phyloP scores from a whole-genome alignment of 345 rosid species.

The Excoecaria cochinchinensis region DNA sequence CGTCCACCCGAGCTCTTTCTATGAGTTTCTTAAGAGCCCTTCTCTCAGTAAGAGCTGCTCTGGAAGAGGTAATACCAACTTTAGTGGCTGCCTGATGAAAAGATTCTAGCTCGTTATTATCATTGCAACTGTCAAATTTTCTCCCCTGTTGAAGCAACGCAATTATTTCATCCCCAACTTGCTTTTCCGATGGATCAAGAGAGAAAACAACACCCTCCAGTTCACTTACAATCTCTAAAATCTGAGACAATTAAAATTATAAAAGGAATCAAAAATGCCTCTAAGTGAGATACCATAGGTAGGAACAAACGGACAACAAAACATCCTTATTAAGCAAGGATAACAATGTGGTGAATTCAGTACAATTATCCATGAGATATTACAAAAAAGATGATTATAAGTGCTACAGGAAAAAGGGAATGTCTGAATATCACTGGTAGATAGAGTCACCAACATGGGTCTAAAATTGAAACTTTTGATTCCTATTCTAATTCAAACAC shows the following conservation, averaged over 20 bases:
- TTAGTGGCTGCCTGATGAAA: slow-evolving; percentile 81
- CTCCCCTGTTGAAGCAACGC: slow-evolving; percentile 87
- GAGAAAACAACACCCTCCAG: slow-evolving; percentile 61
- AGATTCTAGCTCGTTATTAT: slow-evolving; percentile 72
- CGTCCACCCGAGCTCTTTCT: slow-evolving; percentile 89
- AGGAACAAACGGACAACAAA: not conserved
- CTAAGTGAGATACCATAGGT: not conserved
- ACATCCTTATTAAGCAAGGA: not conserved
- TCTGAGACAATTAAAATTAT: slow-evolving; percentile 43
- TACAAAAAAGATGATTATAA: not conserved
- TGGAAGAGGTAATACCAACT: slow-evolving; percentile 79
- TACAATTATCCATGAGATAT: not conserved
- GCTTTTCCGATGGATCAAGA: slow-evolving; percentile 77
- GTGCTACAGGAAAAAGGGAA: not conserved
- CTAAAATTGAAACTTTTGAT: not conserved
- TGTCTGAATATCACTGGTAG: not conserved
- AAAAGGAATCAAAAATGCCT: slow-evolving; percentile 10
- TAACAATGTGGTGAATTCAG: not conserved
- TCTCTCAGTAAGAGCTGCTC: slow-evolving; percentile 90
- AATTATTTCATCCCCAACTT: slow-evolving; percentile 89
- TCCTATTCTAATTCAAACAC: not conserved
- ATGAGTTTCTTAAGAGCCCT: slow-evolving; percentile 89
- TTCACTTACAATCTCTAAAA: slow-evolving; percentile 75
- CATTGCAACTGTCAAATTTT: slow-evolving; percentile 59
- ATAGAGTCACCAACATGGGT: not conserved